Conservation (phyloP, 1,284 basidiomycete species). For the Ustilago cynodontis region DNA sequence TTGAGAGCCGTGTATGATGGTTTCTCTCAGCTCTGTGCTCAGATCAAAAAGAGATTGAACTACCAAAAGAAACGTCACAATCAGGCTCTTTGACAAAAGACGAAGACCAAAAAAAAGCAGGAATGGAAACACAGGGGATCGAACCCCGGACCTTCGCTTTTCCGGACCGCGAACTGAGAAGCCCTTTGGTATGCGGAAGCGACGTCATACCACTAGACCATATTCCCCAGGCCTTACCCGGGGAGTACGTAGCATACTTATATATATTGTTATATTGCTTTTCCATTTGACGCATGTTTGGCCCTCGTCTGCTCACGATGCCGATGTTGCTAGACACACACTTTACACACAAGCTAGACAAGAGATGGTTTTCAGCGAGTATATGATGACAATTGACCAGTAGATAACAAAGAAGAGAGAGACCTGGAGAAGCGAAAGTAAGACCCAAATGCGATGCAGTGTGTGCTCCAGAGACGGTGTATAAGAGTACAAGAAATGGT, state of each 20-base stretch:
- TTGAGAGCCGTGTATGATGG: too few relatives aligned
- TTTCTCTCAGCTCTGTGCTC: too few relatives aligned
- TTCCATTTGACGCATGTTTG: too few relatives aligned
- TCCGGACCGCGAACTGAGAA: slow-evolving; percentile 20
- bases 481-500: slow-evolving; percentile 48
- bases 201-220: slow-evolving; percentile 60
- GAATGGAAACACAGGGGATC: slow-evolving; percentile 60
- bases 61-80: too few relatives aligned
- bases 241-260: background rate
- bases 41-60: too few relatives aligned
- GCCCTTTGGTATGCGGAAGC: slow-evolving; percentile 44
- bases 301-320: background rate
- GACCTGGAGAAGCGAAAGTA: slow-evolving; percentile 12
- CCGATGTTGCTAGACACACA: background rate
- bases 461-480: slow-evolving; percentile 44
- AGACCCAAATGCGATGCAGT: slow-evolving; percentile 32
- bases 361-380: slow-evolving; percentile 27
- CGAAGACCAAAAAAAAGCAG: slow-evolving; percentile 23
- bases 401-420: slow-evolving; percentile 1
- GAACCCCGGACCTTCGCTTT: slow-evolving; percentile 59
- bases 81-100: too few relatives aligned
- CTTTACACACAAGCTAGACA: background rate
- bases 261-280: background rate
- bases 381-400: slow-evolving; percentile 29
- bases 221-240: slow-evolving; percentile 38